A percentile compares a stretch with the other conserved stretches of the same genome.
Conservation (phyloP, 805 yeast species). For the Candida vaughaniae region DNA sequence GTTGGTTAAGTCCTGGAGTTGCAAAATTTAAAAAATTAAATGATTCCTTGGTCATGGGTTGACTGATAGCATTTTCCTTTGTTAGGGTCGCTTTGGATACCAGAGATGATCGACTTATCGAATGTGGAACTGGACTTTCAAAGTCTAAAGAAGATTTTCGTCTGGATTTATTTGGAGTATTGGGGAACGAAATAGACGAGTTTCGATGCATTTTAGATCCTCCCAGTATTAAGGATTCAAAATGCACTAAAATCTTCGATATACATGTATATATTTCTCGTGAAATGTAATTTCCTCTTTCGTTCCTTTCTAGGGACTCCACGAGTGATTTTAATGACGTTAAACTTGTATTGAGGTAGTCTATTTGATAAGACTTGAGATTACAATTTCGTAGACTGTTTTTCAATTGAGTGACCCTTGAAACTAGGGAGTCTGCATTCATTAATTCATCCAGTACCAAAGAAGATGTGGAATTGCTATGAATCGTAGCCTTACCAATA, state of each 20-base stretch:
- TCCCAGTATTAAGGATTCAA: too few species aligned
- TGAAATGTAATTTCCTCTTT: not conserved
- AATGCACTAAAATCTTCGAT: too few species aligned
- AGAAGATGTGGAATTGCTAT: too few species aligned
- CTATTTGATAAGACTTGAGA: slow-evolving; percentile 13
- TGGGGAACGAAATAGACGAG: too few species aligned
- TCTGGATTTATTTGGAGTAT: not conserved
- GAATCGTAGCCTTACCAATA: too few species aligned
- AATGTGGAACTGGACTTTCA: not conserved
- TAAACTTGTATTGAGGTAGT: slow-evolving; percentile 8
- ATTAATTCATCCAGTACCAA: too few species aligned
- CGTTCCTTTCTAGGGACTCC: not conserved
- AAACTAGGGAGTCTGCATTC: too few species aligned
- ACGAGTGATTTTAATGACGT: slow-evolving; percentile 8
- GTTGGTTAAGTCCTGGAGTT: slow-evolving; percentile 3
- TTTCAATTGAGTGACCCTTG: too few species aligned
- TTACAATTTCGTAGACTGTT: too few species aligned
- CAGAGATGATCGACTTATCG: slow-evolving; percentile 2
- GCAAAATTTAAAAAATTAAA: slow-evolving; percentile 2
- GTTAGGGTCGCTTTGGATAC: slow-evolving; percentile 4
- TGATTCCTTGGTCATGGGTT: slow-evolving; percentile 1
- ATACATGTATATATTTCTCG: too few species aligned
- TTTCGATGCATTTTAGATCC: too few species aligned
- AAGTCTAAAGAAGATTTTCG: not conserved
- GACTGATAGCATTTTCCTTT: slow-evolving; percentile 5